A percentile compares a stretch with the other conserved stretches of the same genome.
Conservation (phyloP, 495 filamentous ascomycete genomes). For the Aspergillus bertholletiae region DNA sequence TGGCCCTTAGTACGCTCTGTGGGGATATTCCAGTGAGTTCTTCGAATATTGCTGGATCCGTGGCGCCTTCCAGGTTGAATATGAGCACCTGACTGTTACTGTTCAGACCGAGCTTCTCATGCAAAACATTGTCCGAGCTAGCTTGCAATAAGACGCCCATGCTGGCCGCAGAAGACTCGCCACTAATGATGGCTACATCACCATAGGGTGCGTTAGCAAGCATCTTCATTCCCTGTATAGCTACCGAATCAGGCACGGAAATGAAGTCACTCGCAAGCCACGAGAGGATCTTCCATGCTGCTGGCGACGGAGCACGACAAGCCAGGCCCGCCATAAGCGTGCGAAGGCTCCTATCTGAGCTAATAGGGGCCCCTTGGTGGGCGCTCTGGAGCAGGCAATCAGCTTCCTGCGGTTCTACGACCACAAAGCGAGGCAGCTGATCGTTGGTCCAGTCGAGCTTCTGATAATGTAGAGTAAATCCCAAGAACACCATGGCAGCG, state of each 20-base stretch:
- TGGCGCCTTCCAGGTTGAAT: no score
- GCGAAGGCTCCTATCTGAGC: background rate
- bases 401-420: background rate
- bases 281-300: background rate
- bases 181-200: background rate
- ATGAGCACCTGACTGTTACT: no score
- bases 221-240: background rate
- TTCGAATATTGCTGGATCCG: no score
- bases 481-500: background rate
- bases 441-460: no score
- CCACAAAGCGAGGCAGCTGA: background rate
- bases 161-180: background rate
- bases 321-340: background rate
- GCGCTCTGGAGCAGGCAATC: background rate
- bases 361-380: background rate
- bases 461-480: no score
- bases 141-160: background rate
- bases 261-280: conserved; percentile 1
- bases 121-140: no score
- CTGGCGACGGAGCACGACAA: background rate
- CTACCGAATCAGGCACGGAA: background rate
- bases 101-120: no score
- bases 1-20: no score
- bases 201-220: background rate
- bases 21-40: no score